A percentile compares a stretch with the other conserved stretches of the same genome.
phyloP scores from a whole-genome alignment of 148 eudicot species.

The Amaranthus hypochondriacus region DNA sequence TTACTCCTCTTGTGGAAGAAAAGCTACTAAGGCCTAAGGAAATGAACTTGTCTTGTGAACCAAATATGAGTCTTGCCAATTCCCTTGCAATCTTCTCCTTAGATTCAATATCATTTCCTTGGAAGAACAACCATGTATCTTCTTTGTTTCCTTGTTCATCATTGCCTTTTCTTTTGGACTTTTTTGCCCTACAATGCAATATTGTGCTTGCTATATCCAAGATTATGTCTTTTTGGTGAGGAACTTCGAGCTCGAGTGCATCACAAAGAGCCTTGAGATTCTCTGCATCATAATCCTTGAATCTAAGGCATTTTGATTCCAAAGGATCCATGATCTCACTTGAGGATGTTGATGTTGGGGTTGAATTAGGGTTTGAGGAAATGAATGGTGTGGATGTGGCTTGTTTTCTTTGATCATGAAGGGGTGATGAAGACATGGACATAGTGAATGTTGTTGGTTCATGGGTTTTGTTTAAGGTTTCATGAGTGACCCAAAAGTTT shows the following conservation, averaged over 20 bases:
- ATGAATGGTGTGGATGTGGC: constrained; percentile 17
- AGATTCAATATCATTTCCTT: constrained; percentile 53
- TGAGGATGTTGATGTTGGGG: constrained; percentile 49
- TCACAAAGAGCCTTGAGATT: constrained; percentile 52
- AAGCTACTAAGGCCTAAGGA: constrained; percentile 54
- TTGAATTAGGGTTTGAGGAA: constrained; percentile 44
- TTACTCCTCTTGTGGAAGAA: constrained; percentile 36
- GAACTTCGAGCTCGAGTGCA: constrained; percentile 68
- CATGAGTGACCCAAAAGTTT: constrained; percentile 20
- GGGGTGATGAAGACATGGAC: constrained; percentile 26
- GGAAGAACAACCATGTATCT: constrained; percentile 84
- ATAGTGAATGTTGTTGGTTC: constrained; percentile 33
- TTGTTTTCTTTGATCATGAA: constrained; percentile 11
- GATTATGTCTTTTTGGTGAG: constrained; percentile 56
- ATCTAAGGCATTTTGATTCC: constrained; percentile 29
- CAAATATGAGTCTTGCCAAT: constrained; percentile 65
- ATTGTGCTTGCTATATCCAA: constrained; percentile 60
- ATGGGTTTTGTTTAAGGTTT: neutral
- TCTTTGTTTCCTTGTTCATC: constrained; percentile 35
- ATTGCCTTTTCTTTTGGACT: constrained; percentile 36
- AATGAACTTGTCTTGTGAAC: constrained; percentile 46
- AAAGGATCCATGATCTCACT: constrained; percentile 51
- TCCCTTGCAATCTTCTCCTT: constrained; percentile 73
- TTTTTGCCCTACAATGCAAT: constrained; percentile 64
- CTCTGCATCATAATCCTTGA: constrained; percentile 57